Evolutionary conservation across 306 rosid genomes (phyloP).

Genomic region (Quercus alba): DNA sequence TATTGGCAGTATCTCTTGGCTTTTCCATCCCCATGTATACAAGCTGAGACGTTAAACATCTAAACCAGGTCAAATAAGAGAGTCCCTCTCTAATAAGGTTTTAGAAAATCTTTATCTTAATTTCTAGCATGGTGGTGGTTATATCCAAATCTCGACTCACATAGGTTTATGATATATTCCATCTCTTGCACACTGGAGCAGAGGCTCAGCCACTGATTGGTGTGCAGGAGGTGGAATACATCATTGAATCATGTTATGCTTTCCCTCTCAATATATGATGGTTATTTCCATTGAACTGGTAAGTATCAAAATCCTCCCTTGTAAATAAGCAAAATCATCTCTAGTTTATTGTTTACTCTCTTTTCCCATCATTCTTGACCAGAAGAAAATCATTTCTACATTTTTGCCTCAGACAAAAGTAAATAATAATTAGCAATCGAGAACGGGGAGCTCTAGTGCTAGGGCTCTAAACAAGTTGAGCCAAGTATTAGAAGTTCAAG

Average conservation of each 20-base stretch:
- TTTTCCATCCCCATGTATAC: not conserved
- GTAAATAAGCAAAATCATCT: not conserved
- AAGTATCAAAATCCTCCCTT: not conserved
- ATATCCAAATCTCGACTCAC: not conserved
- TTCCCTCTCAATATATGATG: not conserved
- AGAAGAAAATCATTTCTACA: not conserved
- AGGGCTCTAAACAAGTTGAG: too few relatives aligned
- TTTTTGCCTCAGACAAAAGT: not conserved
- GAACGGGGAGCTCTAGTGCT: too few relatives aligned
- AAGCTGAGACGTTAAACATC: not conserved
- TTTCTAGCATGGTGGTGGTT: not conserved
- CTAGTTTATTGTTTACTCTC: not conserved
- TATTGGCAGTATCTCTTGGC: not conserved
- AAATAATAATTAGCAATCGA: too few relatives aligned
- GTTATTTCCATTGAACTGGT: not conserved
- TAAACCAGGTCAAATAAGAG: not conserved
- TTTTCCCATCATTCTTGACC: too few relatives aligned
- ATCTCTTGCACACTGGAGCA: conserved; percentile 11
- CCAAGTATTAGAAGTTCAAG: too few relatives aligned
- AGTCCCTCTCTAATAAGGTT: not conserved
- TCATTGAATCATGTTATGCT: not conserved
- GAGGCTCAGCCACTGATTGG: not conserved
- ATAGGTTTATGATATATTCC: conserved; percentile 4
- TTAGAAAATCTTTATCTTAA: not conserved
- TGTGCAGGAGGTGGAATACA: conserved; percentile 2